Conservation (phyloP, 208 protist genomes). For the Trypanosoma rangeli region DNA sequence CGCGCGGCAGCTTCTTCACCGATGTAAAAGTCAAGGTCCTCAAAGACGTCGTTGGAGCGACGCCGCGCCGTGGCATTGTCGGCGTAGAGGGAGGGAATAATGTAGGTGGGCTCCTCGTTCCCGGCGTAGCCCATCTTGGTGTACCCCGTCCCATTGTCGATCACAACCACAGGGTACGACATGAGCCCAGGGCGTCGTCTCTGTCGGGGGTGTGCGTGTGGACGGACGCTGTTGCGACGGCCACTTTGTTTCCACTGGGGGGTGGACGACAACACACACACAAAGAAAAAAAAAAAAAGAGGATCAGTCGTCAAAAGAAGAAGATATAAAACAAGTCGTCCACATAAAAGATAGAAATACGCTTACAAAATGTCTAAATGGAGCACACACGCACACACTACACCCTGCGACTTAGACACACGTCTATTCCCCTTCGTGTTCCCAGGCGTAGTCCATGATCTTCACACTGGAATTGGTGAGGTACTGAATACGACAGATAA, state of each 20-base stretch:
- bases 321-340: no score
- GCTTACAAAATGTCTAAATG: no score
- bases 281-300: background rate
- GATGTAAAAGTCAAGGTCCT: slow-evolving; percentile 95
- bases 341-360: no score
- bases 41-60: slow-evolving; percentile 40
- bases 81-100: slow-evolving; percentile 94
- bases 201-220: background rate
- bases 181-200: slow-evolving; percentile 4
- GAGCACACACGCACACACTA: background rate
- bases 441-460: slow-evolving; percentile 39
- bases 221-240: background rate
- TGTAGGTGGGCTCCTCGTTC: slow-evolving; percentile 94
- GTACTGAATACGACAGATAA: slow-evolving; percentile 72
- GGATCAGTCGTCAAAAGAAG: no score
- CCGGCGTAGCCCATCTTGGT: slow-evolving; percentile 99
- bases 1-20: slow-evolving; percentile 92
- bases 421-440: background rate
- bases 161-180: slow-evolving; percentile 92
- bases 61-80: slow-evolving; percentile 37
- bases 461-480: slow-evolving; percentile 68
- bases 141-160: slow-evolving; percentile 98
- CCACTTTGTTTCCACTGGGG: background rate
- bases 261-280: no score
- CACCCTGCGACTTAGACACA: background rate